Evolutionary conservation across 495 filamentous ascomycete genomes (phyloP), one percentile per base, ranked within the genome.

Genomic region (Podospora pseudopauciseta): DNA sequence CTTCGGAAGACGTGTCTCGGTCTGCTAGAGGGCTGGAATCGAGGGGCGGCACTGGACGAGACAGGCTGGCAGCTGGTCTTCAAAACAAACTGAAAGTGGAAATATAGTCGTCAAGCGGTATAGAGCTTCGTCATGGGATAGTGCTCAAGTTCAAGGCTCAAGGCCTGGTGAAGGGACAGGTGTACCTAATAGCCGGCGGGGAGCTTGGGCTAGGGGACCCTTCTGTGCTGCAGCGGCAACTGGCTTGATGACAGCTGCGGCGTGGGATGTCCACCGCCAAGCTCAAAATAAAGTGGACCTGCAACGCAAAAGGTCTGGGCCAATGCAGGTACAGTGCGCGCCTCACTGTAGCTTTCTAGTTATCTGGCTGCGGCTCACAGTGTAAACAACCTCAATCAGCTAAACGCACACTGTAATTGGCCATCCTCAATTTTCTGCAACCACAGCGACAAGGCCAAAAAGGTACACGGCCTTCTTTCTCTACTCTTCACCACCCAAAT

Each of bases 141-240:
- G 39, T 23, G 7, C 15, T 11, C 39, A 6, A 49, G 9, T 49
- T 49, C 39, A 16, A 49, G 39, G 39, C 39, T 49, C 32, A 34
- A n/a, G 16, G 30, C 18, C n/a, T 63, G 61, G 34, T 18, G 60
- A 63, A 63, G 61, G 61, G 61, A 63, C 61, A 63, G 61, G 61
- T 63, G 61, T 63, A 63, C 32, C 61, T 63, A 32, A 20, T 39
- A 26, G 23, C 55, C 27, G 61, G 20, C 20, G 20, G 20, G 20
- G 32, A 49, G 16, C 32, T 63, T 39, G 61, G 61, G 61, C 0
- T 44, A 32, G 27, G 32, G 61, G 61, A 34, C 27, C 61, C 20
- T 18, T 27, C 59, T 32, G 26, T 20, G 4, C 59, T 61, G 39
- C 39, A 49, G 59, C 26, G 16, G 59, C 4, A 61, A 28, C 23